These are phyloP conservation scores for Dictyophora rubrovolvata DNA, from an alignment of 768 basidiomycete species.

Conservation along the genomic window DNA sequence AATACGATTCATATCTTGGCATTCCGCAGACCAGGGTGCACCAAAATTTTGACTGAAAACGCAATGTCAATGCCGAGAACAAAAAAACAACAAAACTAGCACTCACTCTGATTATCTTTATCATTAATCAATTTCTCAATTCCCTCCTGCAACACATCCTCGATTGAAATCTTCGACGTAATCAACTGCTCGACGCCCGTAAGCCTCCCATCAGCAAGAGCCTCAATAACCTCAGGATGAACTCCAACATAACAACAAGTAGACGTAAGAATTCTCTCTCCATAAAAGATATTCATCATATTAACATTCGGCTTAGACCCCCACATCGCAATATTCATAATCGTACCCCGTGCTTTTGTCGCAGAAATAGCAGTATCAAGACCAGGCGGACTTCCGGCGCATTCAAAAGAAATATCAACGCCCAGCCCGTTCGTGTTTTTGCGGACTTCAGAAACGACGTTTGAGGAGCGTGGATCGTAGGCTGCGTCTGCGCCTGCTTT, in stretches of 20 bases:
- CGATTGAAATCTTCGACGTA: conserved; percentile 30
- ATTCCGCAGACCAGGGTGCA: background rate
- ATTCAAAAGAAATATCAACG: conserved; percentile 38
- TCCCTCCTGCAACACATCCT: conserved; percentile 35
- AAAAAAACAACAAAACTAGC: background rate
- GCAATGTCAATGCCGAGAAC: background rate
- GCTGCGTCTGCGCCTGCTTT: conserved; percentile 29
- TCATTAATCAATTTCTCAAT: conserved; percentile 30
- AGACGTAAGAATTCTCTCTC: conserved; percentile 23
- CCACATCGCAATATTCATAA: conserved; percentile 37
- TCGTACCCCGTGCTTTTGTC: conserved; percentile 28
- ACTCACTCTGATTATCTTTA: conserved; percentile 32
- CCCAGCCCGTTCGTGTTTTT: conserved; percentile 24
- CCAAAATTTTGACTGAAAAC: background rate
- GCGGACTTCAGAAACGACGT: conserved; percentile 20
- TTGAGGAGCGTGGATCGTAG: conserved; percentile 24
- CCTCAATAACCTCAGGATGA: conserved; percentile 29
- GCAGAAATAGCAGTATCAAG: conserved; percentile 27
- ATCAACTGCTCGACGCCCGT: conserved; percentile 30
- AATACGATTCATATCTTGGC: no score
- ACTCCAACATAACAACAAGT: conserved; percentile 29
- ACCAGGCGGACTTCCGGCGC: conserved; percentile 32
- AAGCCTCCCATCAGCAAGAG: conserved; percentile 30
- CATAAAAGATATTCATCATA: conserved; percentile 26
- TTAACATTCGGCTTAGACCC: conserved; percentile 25